These are phyloP conservation scores for Pseudogymnoascus sp. DNA, from an alignment of 2,329 filamentous ascomycete species.

Conservation along the genomic window DNA sequence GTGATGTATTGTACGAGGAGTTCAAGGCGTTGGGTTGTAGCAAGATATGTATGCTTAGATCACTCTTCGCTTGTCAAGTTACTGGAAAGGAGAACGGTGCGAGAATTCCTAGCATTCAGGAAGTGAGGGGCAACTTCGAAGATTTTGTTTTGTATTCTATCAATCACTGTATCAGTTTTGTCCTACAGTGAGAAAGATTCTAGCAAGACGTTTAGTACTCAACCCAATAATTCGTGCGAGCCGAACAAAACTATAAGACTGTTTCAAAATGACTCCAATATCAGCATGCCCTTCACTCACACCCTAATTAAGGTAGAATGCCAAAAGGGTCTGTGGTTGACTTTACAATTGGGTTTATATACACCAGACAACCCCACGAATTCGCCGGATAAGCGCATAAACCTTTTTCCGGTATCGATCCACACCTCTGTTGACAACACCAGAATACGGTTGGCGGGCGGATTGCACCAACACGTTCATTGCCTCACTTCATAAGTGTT, in stretches of 20 bases:
- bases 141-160: not conserved
- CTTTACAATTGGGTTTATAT: not conserved
- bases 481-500: not conserved
- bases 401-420: not conserved
- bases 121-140: not conserved
- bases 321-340: not conserved
- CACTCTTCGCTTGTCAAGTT: not conserved
- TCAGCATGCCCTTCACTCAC: not conserved
- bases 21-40: conserved; percentile 4
- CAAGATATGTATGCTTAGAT: conserved; percentile 6
- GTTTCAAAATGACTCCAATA: not conserved
- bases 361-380: not conserved
- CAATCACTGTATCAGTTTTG: conserved; percentile 4
- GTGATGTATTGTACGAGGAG: conserved; percentile 4
- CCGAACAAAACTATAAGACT: not conserved
- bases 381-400: not conserved
- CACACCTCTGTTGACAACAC: not conserved
- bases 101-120: not conserved
- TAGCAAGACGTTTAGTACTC: not conserved
- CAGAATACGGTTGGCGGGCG: conserved; percentile 5
- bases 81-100: not conserved
- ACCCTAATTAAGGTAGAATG: not conserved
- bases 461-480: conserved; percentile 1
- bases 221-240: not conserved
- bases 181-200: not conserved